Evolutionary conservation across 2,329 filamentous ascomycete genomes (phyloP).

Genomic region (Nothopassalora personata): DNA sequence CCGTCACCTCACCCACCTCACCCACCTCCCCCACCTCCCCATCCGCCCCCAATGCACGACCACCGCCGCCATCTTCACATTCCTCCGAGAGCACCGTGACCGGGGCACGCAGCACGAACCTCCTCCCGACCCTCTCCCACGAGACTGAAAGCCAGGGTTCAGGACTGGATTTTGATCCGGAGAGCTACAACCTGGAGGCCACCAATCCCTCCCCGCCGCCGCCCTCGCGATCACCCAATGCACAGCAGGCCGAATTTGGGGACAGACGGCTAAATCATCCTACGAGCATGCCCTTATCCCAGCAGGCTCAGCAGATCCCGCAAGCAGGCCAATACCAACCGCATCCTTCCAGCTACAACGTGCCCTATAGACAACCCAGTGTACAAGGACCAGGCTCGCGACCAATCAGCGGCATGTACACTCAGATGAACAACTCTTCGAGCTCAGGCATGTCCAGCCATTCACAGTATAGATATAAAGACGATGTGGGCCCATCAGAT

Average conservation of each 20-base stretch:
- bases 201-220: constrained; percentile 2
- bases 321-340: constrained; percentile 31
- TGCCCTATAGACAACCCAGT: constrained; percentile 25
- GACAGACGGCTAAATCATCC: constrained; percentile 36
- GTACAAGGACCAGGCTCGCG: constrained; percentile 29
- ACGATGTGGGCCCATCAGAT: constrained; percentile 35
- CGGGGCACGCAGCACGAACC: constrained; percentile 29
- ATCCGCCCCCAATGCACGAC: constrained; percentile 12
- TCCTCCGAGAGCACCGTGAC: constrained; percentile 37
- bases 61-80: constrained; percentile 30
- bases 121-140: constrained; percentile 32
- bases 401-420: constrained; percentile 45
- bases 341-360: constrained; percentile 18
- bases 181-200: constrained; percentile 33
- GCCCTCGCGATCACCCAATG: constrained; percentile 6
- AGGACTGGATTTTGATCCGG: constrained; percentile 39
- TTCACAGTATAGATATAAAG: constrained; percentile 45
- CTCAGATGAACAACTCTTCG: constrained; percentile 44
- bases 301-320: constrained; percentile 41
- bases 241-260: constrained; percentile 12
- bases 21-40: constrained; percentile 17
- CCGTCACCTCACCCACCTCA: constrained; percentile 17
- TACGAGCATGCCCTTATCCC: constrained; percentile 40
- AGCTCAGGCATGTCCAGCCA: constrained; percentile 36
- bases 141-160: constrained; percentile 30